Evolutionary conservation across 352 stramenopile genomes (phyloP).

Genomic region (Thalassiosira exigua): DNA sequence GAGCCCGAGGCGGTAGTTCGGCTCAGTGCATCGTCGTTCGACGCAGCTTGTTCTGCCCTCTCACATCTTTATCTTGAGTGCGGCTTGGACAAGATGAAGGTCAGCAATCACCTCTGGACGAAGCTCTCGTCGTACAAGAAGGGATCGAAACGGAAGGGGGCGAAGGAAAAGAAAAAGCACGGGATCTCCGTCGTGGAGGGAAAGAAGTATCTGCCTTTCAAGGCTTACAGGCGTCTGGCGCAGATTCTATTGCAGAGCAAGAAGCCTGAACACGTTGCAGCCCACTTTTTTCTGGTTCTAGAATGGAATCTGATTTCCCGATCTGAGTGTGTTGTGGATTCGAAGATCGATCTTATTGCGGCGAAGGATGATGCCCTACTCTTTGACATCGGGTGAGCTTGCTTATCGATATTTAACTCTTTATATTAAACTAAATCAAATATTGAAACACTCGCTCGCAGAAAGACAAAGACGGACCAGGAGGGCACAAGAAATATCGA

Average conservation of each 20-base stretch:
- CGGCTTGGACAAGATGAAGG: constrained; percentile 8
- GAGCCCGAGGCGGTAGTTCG: no score
- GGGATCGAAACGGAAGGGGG: background rate
- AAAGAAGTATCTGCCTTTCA: no score
- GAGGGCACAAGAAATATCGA: constrained; percentile 25
- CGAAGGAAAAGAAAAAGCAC: constrained; percentile 17
- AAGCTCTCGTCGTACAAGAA: constrained; percentile 24
- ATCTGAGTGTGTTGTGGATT: constrained; percentile 15
- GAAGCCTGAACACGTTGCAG: constrained; percentile 24
- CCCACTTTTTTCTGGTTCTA: constrained; percentile 30
- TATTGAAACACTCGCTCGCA: no score
- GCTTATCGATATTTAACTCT: no score
- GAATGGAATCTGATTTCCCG: constrained; percentile 38
- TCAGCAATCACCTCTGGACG: constrained; percentile 11
- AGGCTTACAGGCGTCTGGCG: constrained; percentile 10
- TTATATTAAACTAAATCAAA: no score
- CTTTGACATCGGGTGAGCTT: constrained; percentile 35
- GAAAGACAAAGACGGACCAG: constrained; percentile 36
- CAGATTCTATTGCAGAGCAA: constrained; percentile 26
- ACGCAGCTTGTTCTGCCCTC: constrained; percentile 10
- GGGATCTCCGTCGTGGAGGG: constrained; percentile 3
- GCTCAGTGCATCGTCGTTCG: constrained; percentile 15
- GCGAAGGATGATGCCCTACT: constrained; percentile 30
- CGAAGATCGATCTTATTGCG: constrained; percentile 20
- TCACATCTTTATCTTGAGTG: constrained; percentile 23